These are phyloP conservation scores for Globisporangium nodosum DNA, from an alignment of 352 stramenopile species.

Conservation along the genomic window DNA sequence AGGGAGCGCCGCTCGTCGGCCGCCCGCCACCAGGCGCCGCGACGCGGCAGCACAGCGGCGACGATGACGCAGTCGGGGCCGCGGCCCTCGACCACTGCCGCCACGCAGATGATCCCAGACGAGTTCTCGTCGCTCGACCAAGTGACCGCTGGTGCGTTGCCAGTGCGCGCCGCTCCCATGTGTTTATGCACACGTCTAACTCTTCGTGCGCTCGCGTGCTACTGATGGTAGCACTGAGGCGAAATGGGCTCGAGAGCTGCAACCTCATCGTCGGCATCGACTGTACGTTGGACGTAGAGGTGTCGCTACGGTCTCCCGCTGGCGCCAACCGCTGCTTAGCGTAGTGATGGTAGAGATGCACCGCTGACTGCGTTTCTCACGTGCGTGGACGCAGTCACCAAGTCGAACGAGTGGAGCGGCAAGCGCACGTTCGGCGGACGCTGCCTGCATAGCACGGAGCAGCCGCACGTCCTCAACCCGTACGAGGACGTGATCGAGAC, in stretches of 20 bases:
- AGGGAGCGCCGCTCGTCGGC: not conserved
- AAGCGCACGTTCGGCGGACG: slow-evolving; percentile 72
- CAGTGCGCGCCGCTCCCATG: not conserved
- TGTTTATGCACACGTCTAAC: too few relatives aligned
- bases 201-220: not conserved
- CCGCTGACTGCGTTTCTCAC: not conserved
- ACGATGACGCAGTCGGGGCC: slow-evolving; percentile 39
- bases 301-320: too few relatives aligned
- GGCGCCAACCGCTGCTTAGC: too few relatives aligned
- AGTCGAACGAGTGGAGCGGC: slow-evolving; percentile 87
- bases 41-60: slow-evolving; percentile 2
- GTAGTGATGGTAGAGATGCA: not conserved
- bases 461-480: slow-evolving; percentile 43
- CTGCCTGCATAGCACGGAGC: slow-evolving; percentile 63
- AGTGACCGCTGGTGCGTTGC: slow-evolving; percentile 40
- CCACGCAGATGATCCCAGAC: slow-evolving; percentile 55
- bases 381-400: slow-evolving; percentile 62
- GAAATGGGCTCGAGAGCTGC: slow-evolving; percentile 75
- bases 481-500: slow-evolving; percentile 86
- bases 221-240: slow-evolving; percentile 37
- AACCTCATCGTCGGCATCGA: slow-evolving; percentile 85
- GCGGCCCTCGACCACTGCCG: slow-evolving; percentile 16
- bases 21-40: not conserved
- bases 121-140: slow-evolving; percentile 63
- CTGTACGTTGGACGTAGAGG: slow-evolving; percentile 38